These are phyloP conservation scores for Thraustochytrium sp. DNA, from an alignment of 352 stramenopile species.

Conservation along the genomic window DNA sequence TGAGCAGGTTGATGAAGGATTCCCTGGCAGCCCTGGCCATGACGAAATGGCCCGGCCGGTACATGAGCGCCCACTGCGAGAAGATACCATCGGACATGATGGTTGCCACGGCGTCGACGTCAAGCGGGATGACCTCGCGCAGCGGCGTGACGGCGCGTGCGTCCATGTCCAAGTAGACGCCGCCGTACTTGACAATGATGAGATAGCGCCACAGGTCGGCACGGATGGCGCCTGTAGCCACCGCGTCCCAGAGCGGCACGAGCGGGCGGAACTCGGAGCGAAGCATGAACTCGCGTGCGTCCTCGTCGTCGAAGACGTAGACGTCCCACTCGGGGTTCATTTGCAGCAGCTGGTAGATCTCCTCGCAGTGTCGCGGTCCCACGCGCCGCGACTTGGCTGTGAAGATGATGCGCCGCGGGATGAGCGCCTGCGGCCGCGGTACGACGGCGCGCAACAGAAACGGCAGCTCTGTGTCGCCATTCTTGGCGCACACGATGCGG, in stretches of 20 bases:
- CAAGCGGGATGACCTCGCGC: neutral
- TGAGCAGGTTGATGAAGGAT: too few relatives aligned
- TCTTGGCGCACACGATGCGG: too few relatives aligned
- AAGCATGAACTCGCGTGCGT: neutral
- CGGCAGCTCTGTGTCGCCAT: too few relatives aligned
- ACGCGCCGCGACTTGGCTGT: neutral
- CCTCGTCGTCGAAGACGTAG: neutral
- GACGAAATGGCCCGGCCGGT: neutral
- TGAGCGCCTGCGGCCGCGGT: neutral
- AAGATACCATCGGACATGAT: neutral
- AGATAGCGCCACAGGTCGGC: neutral
- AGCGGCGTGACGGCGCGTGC: neutral
- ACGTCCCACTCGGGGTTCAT: neutral
- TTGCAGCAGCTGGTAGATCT: neutral
- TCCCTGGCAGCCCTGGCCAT: neutral
- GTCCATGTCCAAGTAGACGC: neutral
- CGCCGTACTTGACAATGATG: neutral
- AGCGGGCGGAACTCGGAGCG: neutral
- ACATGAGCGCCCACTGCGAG: neutral
- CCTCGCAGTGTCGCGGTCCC: neutral
- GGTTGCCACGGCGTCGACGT: neutral
- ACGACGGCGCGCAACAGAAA: neutral
- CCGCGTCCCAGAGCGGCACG: neutral
- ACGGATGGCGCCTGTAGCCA: neutral
- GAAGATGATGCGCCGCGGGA: neutral